A percentile compares a stretch with the other conserved stretches of the same genome.
Evolutionary conservation across 345 rosid species (phyloP).

Genomic region (Acer saccharum): DNA sequence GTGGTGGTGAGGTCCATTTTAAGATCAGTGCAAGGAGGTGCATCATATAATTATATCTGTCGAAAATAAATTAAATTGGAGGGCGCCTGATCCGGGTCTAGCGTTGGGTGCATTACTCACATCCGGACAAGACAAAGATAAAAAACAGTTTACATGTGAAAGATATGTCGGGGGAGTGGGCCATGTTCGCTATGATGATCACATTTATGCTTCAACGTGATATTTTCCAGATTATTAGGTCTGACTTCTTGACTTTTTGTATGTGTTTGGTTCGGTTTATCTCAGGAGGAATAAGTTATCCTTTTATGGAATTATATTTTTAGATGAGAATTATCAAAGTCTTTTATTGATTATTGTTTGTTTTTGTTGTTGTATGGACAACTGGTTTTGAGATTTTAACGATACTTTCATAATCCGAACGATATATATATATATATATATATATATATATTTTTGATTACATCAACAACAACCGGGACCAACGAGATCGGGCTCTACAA

Average conservation of each 20-base stretch:
- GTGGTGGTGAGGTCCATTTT: background rate
- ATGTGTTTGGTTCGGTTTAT: background rate
- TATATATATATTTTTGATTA: no score
- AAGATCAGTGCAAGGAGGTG: background rate
- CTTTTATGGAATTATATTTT: background rate
- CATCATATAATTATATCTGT: background rate
- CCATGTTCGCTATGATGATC: conserved; percentile 10
- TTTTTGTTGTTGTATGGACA: no score
- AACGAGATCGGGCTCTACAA: no score
- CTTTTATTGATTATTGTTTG: no score
- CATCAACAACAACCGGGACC: no score
- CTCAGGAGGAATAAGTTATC: background rate
- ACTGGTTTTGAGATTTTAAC: background rate
- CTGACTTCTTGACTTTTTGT: conserved; percentile 2
- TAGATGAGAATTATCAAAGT: background rate
- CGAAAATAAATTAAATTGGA: background rate
- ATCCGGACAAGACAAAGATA: background rate
- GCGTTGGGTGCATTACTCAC: conserved; percentile 1
- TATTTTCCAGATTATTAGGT: background rate
- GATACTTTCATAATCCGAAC: no score
- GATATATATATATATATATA: no score
- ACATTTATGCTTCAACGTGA: conserved; percentile 3
- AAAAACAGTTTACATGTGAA: background rate
- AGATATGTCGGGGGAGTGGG: conserved; percentile 20
- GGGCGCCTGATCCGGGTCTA: background rate